Evolutionary conservation across 2,329 filamentous ascomycete genomes (phyloP).

Genomic region (Tolypocladium paradoxum): DNA sequence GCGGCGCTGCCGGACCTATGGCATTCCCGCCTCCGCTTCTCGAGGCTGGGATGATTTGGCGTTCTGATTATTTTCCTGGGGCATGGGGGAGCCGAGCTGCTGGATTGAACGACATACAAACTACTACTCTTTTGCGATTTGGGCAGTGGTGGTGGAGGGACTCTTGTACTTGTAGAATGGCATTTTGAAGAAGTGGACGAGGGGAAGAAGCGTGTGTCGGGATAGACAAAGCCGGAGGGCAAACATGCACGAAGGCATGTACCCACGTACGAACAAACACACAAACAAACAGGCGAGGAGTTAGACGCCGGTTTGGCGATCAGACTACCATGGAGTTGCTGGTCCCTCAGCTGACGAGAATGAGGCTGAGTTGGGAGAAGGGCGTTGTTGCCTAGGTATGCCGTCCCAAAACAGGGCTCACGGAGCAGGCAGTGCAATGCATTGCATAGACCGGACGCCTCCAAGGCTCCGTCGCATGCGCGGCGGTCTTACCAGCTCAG

Average conservation of each 20-base stretch:
- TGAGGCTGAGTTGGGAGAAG: background rate
- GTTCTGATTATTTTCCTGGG: conserved; percentile 2
- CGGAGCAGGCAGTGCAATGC: background rate
- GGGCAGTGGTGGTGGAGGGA: background rate
- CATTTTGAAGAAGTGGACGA: background rate
- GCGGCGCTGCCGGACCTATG: conserved; percentile 3
- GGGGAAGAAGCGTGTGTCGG: background rate
- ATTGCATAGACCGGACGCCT: background rate
- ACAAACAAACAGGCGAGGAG: background rate
- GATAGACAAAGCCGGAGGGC: background rate
- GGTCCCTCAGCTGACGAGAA: background rate
- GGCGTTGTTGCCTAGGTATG: background rate
- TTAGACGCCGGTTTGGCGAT: background rate
- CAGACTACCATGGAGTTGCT: background rate
- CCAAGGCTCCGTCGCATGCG: background rate
- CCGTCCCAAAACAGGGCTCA: background rate
- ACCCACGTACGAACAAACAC: background rate
- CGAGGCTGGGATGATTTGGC: conserved; percentile 3
- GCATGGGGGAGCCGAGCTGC: background rate
- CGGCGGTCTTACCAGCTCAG: background rate
- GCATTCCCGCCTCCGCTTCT: background rate
- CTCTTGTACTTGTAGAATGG: background rate
- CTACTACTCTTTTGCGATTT: background rate
- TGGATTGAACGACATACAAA: background rate
- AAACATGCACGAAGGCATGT: background rate